Evolutionary conservation across 1,284 basidiomycete genomes (phyloP).

Genomic region (Omphalotus olearius): DNA sequence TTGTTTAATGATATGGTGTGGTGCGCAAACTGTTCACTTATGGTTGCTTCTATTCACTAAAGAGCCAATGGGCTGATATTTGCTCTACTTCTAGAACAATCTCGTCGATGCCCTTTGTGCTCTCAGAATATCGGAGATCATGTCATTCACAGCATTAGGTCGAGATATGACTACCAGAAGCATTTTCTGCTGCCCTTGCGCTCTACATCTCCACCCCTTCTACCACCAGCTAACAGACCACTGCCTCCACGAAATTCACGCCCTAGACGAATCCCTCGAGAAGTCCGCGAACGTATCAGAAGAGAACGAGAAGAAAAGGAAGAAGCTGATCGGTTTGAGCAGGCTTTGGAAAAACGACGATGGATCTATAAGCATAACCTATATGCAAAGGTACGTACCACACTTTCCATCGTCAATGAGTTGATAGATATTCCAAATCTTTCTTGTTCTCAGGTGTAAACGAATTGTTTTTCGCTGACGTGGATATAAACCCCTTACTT

Average conservation of each 20-base stretch:
- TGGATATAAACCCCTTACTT: slow-evolving; percentile 1
- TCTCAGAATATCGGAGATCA: slow-evolving; percentile 70
- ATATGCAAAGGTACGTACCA: slow-evolving; percentile 69
- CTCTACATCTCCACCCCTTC: slow-evolving; percentile 41
- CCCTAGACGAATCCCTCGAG: slow-evolving; percentile 29
- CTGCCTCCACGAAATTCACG: slow-evolving; percentile 23
- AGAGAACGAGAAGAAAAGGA: slow-evolving; percentile 47
- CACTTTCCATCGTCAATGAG: neutral
- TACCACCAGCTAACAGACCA: slow-evolving; percentile 24
- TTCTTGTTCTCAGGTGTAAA: slow-evolving; percentile 8
- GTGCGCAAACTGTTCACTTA: slow-evolving; percentile 36
- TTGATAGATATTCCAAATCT: slow-evolving; percentile 7
- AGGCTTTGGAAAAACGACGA: slow-evolving; percentile 46
- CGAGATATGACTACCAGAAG: slow-evolving; percentile 76
- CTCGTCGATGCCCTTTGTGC: slow-evolving; percentile 79
- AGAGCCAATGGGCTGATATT: neutral
- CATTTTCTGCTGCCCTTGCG: slow-evolving; percentile 71
- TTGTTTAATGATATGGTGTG: slow-evolving; percentile 81
- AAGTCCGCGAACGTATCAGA: slow-evolving; percentile 56
- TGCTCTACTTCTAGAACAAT: slow-evolving; percentile 48
- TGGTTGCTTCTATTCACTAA: neutral
- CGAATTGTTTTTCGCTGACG: slow-evolving; percentile 4
- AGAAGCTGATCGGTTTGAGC: slow-evolving; percentile 59
- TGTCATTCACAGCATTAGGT: slow-evolving; percentile 77
- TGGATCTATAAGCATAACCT: slow-evolving; percentile 72